Evolutionary conservation across 352 stramenopile species (phyloP), one percentile per base, ranked within the genome.

Genomic region (Pythium sp.): DNA sequence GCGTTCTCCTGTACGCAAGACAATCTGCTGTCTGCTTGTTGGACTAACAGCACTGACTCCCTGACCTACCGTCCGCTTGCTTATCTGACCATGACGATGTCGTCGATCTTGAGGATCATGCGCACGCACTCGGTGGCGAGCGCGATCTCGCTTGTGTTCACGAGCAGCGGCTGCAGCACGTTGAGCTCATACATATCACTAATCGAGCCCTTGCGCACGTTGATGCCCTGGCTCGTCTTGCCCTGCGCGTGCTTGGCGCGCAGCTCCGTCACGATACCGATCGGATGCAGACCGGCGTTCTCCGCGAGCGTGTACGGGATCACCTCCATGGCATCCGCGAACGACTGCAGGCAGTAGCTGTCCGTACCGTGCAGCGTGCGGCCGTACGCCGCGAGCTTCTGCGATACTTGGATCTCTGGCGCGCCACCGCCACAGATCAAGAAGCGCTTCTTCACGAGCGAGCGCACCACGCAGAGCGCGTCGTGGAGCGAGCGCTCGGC

Each of bases 21-120:
- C 28, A 32, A 32, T 32, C 28, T 49, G 41, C 15, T n/a, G 5
- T 49, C 41, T 49, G 41, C 41, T 32, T 4, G 28, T 32, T 32
- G 28, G 28, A 32, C 28, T 32, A 32, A 32, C 28, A 32, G 28
- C 28, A 32, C 28, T 32, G 28, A 32, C 28, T 32, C 28, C 28
- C 28, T 32, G 28, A 32, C 28, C 28, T 32, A 4, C 28, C 28
- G 28, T 32, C 28, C 28, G 28, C 28, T 4, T 32, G 28, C 79
- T 93, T 96, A 96, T 80, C 88, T 78, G 59, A 98, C 96, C 76
- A 98, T 97, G 62, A 99, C 96, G 63, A 99, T 97, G 89, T 99
- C 98, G 76, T 99, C 98, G 78, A 99, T 99, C 95, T 99, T 99
- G 83, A 99, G 94, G 76, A 99, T 99, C 97, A 99, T 99, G 75